These are phyloP conservation scores for Moesziomyces antarcticus DNA, from an alignment of 1,284 basidiomycete species.

Conservation along the genomic window DNA sequence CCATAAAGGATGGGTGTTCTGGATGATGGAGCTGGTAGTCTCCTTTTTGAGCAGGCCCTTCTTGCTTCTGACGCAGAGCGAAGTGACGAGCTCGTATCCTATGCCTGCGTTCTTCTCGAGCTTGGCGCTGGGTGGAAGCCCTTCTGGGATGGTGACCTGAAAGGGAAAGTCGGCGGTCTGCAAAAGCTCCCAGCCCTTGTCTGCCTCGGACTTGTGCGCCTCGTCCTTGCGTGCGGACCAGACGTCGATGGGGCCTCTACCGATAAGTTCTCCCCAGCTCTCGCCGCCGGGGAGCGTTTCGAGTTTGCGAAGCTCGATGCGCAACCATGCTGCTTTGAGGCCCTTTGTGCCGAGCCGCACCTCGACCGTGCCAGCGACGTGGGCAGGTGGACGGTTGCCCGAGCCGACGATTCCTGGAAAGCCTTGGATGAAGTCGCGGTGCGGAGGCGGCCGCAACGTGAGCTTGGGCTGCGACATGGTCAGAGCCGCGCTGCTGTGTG, in stretches of 20 bases:
- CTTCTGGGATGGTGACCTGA: conserved; percentile 59
- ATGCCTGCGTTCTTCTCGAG: conserved; percentile 63
- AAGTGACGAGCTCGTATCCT: conserved; percentile 63
- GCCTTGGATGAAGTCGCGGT: conserved; percentile 63
- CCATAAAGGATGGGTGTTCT: conserved; percentile 56
- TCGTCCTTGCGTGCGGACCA: conserved; percentile 52
- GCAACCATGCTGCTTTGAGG: conserved; percentile 63
- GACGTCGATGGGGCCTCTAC: conserved; percentile 62
- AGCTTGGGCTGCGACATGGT: conserved; percentile 53
- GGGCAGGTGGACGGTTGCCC: conserved; percentile 54
- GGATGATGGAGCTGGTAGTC: conserved; percentile 54
- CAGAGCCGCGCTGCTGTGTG: background rate
- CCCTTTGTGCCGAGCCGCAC: conserved; percentile 59
- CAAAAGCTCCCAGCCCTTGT: conserved; percentile 51
- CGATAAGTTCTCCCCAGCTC: conserved; percentile 66
- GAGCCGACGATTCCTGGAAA: conserved; percentile 62
- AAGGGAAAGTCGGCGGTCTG: conserved; percentile 60
- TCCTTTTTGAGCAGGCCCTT: conserved; percentile 56
- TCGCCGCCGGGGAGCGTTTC: conserved; percentile 63
- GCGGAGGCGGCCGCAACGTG: conserved; percentile 58
- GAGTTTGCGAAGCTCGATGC: conserved; percentile 65
- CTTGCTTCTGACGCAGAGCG: conserved; percentile 56
- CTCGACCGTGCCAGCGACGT: conserved; percentile 61
- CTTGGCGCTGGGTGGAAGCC: conserved; percentile 59
- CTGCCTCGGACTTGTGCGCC: conserved; percentile 41